phyloP scores from a whole-genome alignment of 768 basidiomycete species.

The Russula griseocarnosa region DNA sequence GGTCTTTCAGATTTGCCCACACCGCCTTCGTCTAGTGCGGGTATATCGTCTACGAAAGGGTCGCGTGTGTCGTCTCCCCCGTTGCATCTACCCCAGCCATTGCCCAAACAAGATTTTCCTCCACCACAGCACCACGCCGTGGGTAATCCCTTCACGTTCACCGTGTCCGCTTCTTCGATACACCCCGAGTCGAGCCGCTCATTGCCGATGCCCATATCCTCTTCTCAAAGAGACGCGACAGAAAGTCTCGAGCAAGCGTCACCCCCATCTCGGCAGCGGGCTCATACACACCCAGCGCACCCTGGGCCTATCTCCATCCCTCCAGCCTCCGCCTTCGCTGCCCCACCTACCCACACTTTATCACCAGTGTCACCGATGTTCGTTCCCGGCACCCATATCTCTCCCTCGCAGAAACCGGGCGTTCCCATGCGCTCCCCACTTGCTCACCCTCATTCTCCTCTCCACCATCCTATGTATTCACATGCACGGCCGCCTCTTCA shows the following conservation, averaged over 20 bases:
- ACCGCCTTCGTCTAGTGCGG: constrained; percentile 27
- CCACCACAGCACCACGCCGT: constrained; percentile 1
- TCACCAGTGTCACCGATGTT: constrained; percentile 33
- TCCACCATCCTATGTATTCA: constrained; percentile 33
- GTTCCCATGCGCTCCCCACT: constrained; percentile 15
- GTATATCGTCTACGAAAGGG: constrained; percentile 14
- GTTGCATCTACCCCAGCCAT: constrained; percentile 10
- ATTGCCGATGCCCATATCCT: not conserved
- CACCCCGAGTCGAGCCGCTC: not conserved
- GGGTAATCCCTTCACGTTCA: constrained; percentile 3
- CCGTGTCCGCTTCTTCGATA: not conserved
- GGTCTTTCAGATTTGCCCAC: constrained; percentile 21
- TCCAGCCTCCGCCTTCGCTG: constrained; percentile 47
- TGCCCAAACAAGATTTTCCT: constrained; percentile 5
- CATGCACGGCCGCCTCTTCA: constrained; percentile 39
- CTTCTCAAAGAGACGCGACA: constrained; percentile 9
- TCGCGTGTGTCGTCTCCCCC: constrained; percentile 20
- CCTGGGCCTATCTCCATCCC: constrained; percentile 70
- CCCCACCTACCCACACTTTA: constrained; percentile 39
- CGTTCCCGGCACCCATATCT: constrained; percentile 25
- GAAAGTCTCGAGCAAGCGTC: constrained; percentile 22
- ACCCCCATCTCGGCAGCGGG: constrained; percentile 27
- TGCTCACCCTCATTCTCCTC: constrained; percentile 38
- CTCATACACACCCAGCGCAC: constrained; percentile 45
- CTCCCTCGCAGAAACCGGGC: constrained; percentile 17